Conservation (phyloP, 441 rosid species). For the Pelargonium exstipulatum region DNA sequence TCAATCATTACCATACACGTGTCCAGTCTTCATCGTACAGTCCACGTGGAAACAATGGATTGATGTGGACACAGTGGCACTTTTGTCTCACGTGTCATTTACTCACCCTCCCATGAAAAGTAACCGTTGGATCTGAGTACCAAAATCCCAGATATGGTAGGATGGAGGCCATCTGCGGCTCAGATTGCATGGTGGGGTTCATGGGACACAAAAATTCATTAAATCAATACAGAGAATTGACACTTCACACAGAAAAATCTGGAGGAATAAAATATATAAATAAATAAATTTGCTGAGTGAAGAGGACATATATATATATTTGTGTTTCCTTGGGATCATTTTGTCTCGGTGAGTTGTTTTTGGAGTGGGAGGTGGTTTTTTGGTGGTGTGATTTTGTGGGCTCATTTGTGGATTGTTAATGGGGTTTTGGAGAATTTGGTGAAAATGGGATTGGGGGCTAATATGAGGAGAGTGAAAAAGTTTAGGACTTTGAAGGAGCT, state of each 20-base stretch:
- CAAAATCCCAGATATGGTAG: neutral
- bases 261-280: neutral
- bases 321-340: neutral
- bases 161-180: neutral
- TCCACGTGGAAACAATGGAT: conserved; percentile 2
- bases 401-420: neutral
- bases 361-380: neutral
- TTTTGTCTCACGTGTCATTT: conserved; percentile 1
- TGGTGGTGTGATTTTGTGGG: neutral
- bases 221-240: neutral
- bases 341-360: neutral
- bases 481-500: conserved; percentile 23
- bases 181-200: neutral
- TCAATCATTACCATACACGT: neutral
- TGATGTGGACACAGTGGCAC: neutral
- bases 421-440: conserved; percentile 8
- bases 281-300: neutral
- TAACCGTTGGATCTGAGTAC: conserved; percentile 1
- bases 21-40: neutral
- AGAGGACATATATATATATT: neutral
- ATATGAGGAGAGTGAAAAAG: conserved; percentile 21
- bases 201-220: neutral
- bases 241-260: conserved; percentile 1
- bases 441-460: conserved; percentile 4
- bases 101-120: neutral